Evolutionary conservation across 1,284 basidiomycete species (phyloP).

Genomic region (Phlebopus sp.): DNA sequence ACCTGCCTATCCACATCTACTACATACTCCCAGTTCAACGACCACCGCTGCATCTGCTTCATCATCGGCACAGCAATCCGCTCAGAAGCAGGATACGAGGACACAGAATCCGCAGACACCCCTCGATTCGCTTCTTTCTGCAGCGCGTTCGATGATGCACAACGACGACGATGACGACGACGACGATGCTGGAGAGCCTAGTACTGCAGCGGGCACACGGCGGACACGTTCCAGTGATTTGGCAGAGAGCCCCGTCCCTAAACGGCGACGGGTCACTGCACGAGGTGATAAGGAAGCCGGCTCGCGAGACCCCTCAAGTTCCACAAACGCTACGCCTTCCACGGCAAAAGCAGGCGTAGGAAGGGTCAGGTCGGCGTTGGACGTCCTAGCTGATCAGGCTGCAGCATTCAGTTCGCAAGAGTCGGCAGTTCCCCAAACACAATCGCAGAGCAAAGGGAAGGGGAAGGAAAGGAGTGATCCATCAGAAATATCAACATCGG

Average conservation of each 20-base stretch:
- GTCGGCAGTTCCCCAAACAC: neutral
- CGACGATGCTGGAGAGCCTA: conserved; percentile 16
- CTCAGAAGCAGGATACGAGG: conserved; percentile 15
- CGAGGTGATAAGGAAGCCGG: conserved; percentile 13
- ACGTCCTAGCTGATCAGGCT: conserved; percentile 71
- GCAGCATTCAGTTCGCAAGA: conserved; percentile 39
- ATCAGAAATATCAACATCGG: conserved; percentile 5
- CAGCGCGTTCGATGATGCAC: conserved; percentile 58
- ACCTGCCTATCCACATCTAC: conserved; percentile 27
- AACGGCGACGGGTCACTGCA: conserved; percentile 24
- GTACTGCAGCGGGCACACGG: conserved; percentile 10
- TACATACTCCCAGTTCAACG: conserved; percentile 32
- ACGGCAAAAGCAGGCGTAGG: conserved; percentile 13
- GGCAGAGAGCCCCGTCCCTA: conserved; percentile 36
- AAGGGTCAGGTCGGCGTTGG: conserved; percentile 51
- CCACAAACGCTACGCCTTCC: neutral
- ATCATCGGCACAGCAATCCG: conserved; percentile 16
- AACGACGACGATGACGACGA: conserved; percentile 31
- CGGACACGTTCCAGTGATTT: conserved; percentile 20
- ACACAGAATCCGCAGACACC: conserved; percentile 35
- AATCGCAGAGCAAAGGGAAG: conserved; percentile 4
- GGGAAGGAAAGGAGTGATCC: conserved; percentile 10
- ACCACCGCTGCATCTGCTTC: conserved; percentile 27
- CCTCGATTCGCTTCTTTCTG: conserved; percentile 55
- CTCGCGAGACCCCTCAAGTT: conserved; percentile 2